Evolutionary conservation across 1,284 basidiomycete species (phyloP), one percentile per base, ranked within the genome.

Genomic region (Fomitopsis pinicola): DNA sequence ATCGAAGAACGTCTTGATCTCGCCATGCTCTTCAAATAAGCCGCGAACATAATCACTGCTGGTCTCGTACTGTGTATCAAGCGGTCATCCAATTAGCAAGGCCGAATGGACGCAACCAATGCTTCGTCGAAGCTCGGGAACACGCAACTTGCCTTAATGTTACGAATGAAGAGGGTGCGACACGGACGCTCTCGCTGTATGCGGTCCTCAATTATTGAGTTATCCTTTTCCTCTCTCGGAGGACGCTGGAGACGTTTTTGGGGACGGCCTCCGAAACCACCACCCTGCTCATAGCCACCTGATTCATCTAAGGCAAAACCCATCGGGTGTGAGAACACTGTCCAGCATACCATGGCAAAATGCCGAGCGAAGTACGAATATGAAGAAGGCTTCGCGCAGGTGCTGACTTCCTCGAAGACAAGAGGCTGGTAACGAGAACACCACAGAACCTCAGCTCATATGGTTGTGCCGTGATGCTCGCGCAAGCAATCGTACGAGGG

Each of bases 1-100:
- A 75, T 99, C 97, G 74, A 97, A 98, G 75, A 96, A 98, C 1
- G 93, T 96, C 77, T 95, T 95, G 78, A 98, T 92, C 72, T 96
- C 94, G 62, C 97, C 97, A 73, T 93, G 93, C 63, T 91, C 87
- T 75, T 94, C 92, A 76, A 98, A 99, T 58, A 87, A 84, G 42
- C 81, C 81, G 64, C 90, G 87, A n/a, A 98, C 87, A 71, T 92
- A 87, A 10, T 88, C 85, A 66, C 91, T 89, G 68, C 89, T 84
- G 22, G 94, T 94, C 78, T 96, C 94, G 78, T 97, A 98, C 96
- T 97, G 75, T 63, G 73, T 30, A 40, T 38, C 19, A 35, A 3
- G 28, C 19, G 22, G 28, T n/a, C 15, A 46, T 45, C 35, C 61
- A 42, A 58, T 56, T 38, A 57, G 53, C 57, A 50, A 19, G 33